Evolutionary conservation across 1,284 basidiomycete species (phyloP).

Genomic region (Stereum hirsutum): DNA sequence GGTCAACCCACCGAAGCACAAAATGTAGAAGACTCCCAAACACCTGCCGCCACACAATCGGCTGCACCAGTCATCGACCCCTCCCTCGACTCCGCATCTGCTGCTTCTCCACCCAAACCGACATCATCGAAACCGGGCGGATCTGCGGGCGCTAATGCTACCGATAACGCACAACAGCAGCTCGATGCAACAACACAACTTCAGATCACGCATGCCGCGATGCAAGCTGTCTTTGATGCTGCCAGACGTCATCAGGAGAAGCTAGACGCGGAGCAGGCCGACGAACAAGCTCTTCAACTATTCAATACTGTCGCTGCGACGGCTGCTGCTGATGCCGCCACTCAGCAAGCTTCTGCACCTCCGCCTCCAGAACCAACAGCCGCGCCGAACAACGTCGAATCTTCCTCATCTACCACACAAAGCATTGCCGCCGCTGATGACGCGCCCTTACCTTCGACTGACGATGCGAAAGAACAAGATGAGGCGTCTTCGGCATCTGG

Average conservation of each 20-base stretch:
- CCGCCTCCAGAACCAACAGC: too few relatives aligned
- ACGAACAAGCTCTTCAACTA: neutral
- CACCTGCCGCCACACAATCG: conserved; percentile 15
- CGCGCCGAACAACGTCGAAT: too few relatives aligned
- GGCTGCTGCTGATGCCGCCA: neutral
- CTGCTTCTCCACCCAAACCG: too few relatives aligned
- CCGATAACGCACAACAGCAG: too few relatives aligned
- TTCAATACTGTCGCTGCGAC: neutral
- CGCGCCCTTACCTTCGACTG: too few relatives aligned
- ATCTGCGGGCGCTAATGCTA: conserved; percentile 5
- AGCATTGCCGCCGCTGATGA: too few relatives aligned
- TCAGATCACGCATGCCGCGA: conserved; percentile 15
- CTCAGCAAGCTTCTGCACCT: too few relatives aligned
- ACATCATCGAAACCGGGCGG: neutral
- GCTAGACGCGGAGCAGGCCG: conserved; percentile 4
- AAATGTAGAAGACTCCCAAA: conserved; percentile 19
- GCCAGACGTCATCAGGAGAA: conserved; percentile 6
- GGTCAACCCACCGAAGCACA: too few relatives aligned
- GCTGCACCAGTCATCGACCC: conserved; percentile 28
- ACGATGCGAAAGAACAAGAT: too few relatives aligned
- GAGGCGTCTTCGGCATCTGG: too few relatives aligned
- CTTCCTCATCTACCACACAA: too few relatives aligned
- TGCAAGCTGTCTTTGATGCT: conserved; percentile 18
- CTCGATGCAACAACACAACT: too few relatives aligned
- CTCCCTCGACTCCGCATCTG: conserved; percentile 20